A percentile compares a stretch with the other conserved stretches of the same genome.
phyloP scores from a whole-genome alignment of 352 stramenopile species.

The Phytophthora foliorum region DNA sequence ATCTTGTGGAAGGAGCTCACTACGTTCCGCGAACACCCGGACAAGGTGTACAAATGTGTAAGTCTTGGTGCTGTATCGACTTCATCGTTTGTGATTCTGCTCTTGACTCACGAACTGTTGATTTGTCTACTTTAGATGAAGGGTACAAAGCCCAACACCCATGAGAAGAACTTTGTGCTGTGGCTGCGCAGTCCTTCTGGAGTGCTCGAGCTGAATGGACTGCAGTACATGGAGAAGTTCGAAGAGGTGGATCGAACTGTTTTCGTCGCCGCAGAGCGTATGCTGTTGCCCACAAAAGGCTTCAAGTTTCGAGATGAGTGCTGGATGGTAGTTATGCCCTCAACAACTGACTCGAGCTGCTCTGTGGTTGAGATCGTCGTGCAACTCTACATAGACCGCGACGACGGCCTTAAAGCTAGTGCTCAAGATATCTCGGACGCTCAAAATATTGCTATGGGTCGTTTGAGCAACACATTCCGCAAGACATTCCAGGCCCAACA shows the following conservation, averaged over 20 bases:
- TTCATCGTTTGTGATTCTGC: not conserved
- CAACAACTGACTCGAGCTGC: not conserved
- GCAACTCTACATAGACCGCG: conserved; percentile 31
- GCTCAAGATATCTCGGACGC: conserved; percentile 23
- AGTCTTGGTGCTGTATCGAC: not conserved
- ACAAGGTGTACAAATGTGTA: conserved; percentile 40
- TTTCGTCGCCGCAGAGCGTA: conserved; percentile 21
- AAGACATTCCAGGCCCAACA: conserved; percentile 34
- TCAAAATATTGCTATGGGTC: conserved; percentile 30
- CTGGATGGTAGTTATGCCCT: conserved; percentile 33
- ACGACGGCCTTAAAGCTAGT: not conserved
- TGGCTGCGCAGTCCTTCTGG: conserved; percentile 16
- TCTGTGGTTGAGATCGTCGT: conserved; percentile 25
- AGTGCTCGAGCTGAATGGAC: conserved; percentile 25
- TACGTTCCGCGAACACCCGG: conserved; percentile 25
- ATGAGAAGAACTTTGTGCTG: conserved; percentile 38
- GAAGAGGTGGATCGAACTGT: conserved; percentile 25
- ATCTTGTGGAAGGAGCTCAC: conserved; percentile 39
- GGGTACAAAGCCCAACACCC: conserved; percentile 14
- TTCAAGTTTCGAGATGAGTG: conserved; percentile 27
- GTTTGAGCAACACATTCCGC: conserved; percentile 31
- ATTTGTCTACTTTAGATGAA: conserved; percentile 21
- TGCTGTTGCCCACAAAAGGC: conserved; percentile 20
- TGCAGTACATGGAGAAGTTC: conserved; percentile 42
- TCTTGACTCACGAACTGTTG: not conserved